Base-by-base conservation (phyloP, 2,329 filamentous ascomycete genomes). In the Colletotrichum euphorbiae region DNA sequence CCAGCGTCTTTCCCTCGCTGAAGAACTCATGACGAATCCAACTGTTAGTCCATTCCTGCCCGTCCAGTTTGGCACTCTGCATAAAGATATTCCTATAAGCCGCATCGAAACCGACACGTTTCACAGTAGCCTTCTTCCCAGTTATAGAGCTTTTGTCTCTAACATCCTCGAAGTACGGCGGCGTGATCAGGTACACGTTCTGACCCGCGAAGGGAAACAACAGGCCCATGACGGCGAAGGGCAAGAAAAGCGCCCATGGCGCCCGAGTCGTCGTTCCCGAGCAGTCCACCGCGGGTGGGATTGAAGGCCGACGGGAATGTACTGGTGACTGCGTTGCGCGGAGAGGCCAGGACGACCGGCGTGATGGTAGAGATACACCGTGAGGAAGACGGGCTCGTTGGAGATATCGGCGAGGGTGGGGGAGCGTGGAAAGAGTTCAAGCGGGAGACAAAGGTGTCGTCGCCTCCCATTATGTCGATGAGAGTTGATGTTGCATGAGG, bases 1-100 rank as follows among this genome's bases (percentile, higher is more conserved):
- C 88, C 72, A 91, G 74, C 2, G 83, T 79, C 9, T 86, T 86
- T 0, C 88, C 89, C 0, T 89, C 79, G 0, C 78, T 70, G 72
- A 89, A 90, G 70, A 91, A 87, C n/a, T 80, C 81, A 77, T 90
- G 88, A 2, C 79, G 77, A 31, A 90, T 80, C 88, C 88, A 91
- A 69, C 85, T 90, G 75, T 80, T 84, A 0, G 81, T 84, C 76
- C 87, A 90, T 0, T 78, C 71, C 72, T 81, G 72, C 0, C 87
- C 88, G 72, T 90, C 80, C 48, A 89, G 75, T 3, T 78, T 89
- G 12, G 83, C 87, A 17, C 78, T 85, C 74, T 90, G 88, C 6
- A 90, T 84, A 67, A 84, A 90, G 2, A 89, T 82, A 31, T 83
- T 83, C 68, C 81, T 74, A 67, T 88, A 87, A 1, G n/a, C 74